Percentiles rank a stretch among this genome's conserved stretches.
Conservation (phyloP, 2,329 filamentous ascomycete species). For the Cladosporium austrohemisphaericum region DNA sequence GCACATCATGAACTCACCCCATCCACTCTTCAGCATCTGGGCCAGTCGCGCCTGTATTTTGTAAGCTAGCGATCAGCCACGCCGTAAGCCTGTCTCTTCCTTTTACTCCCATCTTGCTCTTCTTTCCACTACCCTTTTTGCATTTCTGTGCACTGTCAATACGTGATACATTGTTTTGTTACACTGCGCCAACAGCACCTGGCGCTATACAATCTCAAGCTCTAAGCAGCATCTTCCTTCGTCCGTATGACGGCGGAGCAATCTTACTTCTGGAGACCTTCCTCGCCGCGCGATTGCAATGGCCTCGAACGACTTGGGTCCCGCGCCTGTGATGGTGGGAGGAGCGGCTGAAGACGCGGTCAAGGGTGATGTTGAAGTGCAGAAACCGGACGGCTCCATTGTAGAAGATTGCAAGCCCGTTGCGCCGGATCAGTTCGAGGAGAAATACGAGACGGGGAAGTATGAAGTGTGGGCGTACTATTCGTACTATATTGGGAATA, state of each 20-base stretch:
- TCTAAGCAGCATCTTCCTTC: too few species aligned
- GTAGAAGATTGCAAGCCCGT: constrained; percentile 41
- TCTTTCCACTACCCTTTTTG: too few species aligned
- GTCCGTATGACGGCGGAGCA: too few species aligned
- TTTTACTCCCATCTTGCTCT: too few species aligned
- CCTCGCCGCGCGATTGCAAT: constrained; percentile 27
- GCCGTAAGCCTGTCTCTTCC: too few species aligned
- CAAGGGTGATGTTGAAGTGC: constrained; percentile 26
- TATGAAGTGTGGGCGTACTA: constrained; percentile 48
- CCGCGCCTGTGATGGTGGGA: constrained; percentile 22
- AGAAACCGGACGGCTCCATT: constrained; percentile 21
- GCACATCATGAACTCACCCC: constrained; percentile 10
- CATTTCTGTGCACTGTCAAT: too few species aligned
- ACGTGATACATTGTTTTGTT: too few species aligned
- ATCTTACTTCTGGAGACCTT: constrained; percentile 18
- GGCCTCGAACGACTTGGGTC: constrained; percentile 30
- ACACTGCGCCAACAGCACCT: too few species aligned
- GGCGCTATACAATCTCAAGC: too few species aligned
- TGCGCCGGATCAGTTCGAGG: constrained; percentile 54
- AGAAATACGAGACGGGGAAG: constrained; percentile 48
- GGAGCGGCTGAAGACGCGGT: constrained; percentile 31
- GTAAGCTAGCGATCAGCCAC: neutral
- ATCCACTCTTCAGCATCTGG: neutral
- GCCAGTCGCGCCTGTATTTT: neutral
- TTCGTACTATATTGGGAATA: constrained; percentile 64